Percentiles rank a stretch among this genome's conserved stretches.
Conservation (phyloP, 2,329 filamentous ascomycete genomes). For the Arthrobotrys sinensis region DNA sequence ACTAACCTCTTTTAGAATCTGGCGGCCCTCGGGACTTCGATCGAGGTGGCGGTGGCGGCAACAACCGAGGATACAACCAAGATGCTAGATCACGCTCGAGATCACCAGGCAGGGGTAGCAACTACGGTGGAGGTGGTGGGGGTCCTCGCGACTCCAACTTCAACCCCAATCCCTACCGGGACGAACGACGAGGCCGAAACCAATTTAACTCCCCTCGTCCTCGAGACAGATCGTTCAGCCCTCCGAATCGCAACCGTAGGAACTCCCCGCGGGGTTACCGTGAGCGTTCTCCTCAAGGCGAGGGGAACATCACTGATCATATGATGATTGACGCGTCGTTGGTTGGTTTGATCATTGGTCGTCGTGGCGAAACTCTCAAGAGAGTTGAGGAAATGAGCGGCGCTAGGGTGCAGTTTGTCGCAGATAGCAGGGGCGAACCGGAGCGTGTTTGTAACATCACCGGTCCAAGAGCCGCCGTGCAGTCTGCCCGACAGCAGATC, state of each 20-base stretch:
- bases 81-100: conserved; percentile 77
- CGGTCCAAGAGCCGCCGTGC: conserved; percentile 79
- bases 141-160: conserved; percentile 40
- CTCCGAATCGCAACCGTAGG: conserved; percentile 59
- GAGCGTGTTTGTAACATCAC: conserved; percentile 83
- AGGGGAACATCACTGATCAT: conserved; percentile 82
- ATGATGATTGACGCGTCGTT: conserved; percentile 89
- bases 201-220: conserved; percentile 72
- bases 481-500: conserved; percentile 85
- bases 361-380: conserved; percentile 88
- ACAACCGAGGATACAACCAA: conserved; percentile 69
- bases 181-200: conserved; percentile 78
- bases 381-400: conserved; percentile 86
- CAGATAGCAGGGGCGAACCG: conserved; percentile 74
- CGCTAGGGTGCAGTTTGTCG: conserved; percentile 89
- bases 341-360: conserved; percentile 90
- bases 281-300: conserved; percentile 75
- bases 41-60: conserved; percentile 61
- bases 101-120: conserved; percentile 78
- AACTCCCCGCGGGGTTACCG: conserved; percentile 67
- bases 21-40: conserved; percentile 47
- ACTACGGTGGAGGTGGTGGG: conserved; percentile 71
- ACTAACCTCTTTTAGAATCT: conserved; percentile 58
- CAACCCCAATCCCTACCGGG: conserved; percentile 79
- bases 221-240: conserved; percentile 81